Conservation (phyloP, 768 basidiomycete genomes). For the Leccinum subtestaceum region DNA sequence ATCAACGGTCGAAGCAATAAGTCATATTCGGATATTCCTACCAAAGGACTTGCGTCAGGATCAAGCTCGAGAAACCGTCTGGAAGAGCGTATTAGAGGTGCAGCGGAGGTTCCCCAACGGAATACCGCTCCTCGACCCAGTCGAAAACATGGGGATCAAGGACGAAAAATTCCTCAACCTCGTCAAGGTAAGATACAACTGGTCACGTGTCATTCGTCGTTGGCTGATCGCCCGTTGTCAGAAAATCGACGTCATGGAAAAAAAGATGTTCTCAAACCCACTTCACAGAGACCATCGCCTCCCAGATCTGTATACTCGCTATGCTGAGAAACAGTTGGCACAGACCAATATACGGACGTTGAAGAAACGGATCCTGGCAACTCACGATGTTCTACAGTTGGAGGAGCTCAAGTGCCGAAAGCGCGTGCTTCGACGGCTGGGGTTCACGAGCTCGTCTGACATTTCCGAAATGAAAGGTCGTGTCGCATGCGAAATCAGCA, state of each 20-base stretch:
- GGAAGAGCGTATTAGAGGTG: constrained; percentile 92
- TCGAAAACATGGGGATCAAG: constrained; percentile 93
- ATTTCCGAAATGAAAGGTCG: constrained; percentile 98
- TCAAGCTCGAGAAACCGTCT: constrained; percentile 73
- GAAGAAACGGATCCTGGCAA: constrained; percentile 84
- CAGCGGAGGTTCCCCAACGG: constrained; percentile 87
- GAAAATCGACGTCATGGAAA: constrained; percentile 92
- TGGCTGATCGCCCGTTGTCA: constrained; percentile 29
- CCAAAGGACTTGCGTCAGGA: constrained; percentile 87
- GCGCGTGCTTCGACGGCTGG: constrained; percentile 87
- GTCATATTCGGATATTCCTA: constrained; percentile 80
- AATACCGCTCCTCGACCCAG: constrained; percentile 82
- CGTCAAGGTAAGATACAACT: constrained; percentile 57
- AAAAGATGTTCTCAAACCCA: constrained; percentile 75
- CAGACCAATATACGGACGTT: constrained; percentile 69
- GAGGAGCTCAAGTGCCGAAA: constrained; percentile 96
- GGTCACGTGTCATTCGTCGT: not conserved
- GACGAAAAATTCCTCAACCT: constrained; percentile 90
- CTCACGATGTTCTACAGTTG: constrained; percentile 89
- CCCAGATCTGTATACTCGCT: constrained; percentile 77
- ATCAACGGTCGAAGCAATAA: constrained; percentile 82
- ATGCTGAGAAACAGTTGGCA: constrained; percentile 69
- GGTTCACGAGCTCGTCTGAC: constrained; percentile 84
- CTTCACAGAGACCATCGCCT: constrained; percentile 78
- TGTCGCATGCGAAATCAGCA: constrained; percentile 97